Percentiles rank a stretch among this genome's conserved stretches.
phyloP scores from a whole-genome alignment of 2,329 filamentous ascomycete species.

The Exophiala oligosperma region DNA sequence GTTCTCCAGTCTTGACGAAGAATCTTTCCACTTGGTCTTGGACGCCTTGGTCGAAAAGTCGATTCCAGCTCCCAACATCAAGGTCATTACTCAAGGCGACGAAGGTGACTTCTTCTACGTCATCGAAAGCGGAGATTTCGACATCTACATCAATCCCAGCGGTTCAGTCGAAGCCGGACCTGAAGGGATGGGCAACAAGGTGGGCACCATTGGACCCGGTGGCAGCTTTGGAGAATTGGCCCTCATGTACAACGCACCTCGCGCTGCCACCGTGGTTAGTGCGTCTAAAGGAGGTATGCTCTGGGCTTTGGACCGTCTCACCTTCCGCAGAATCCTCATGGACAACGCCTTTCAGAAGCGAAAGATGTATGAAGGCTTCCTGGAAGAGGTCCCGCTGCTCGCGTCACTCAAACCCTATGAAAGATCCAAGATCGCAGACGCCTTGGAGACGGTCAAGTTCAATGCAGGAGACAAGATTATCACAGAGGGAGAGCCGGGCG shows the following conservation, averaged over 20 bases:
- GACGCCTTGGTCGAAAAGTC: slow-evolving; percentile 92
- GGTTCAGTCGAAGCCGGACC: slow-evolving; percentile 77
- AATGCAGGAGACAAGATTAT: slow-evolving; percentile 81
- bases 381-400: slow-evolving; percentile 89
- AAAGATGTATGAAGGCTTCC: slow-evolving; percentile 95
- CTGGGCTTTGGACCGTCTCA: slow-evolving; percentile 93
- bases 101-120: slow-evolving; percentile 98
- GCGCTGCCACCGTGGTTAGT: slow-evolving; percentile 89
- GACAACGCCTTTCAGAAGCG: slow-evolving; percentile 94
- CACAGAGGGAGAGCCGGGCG: slow-evolving; percentile 83
- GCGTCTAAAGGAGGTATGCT: slow-evolving; percentile 75
- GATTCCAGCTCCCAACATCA: slow-evolving; percentile 83
- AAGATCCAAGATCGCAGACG: slow-evolving; percentile 95
- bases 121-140: slow-evolving; percentile 86
- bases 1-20: slow-evolving; percentile 91
- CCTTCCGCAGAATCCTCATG: slow-evolving; percentile 97
- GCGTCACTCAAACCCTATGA: slow-evolving; percentile 85
- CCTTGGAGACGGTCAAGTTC: slow-evolving; percentile 87
- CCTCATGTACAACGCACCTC: slow-evolving; percentile 97
- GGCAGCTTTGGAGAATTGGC: slow-evolving; percentile 96
- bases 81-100: slow-evolving; percentile 95
- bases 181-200: slow-evolving; percentile 79
- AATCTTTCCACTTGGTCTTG: slow-evolving; percentile 82
- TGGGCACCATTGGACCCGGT: slow-evolving; percentile 78
- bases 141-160: slow-evolving; percentile 81